Base-by-base conservation (phyloP, 228 moss, liverwort and hornwort species). In the Sphagnum fallax region DNA sequence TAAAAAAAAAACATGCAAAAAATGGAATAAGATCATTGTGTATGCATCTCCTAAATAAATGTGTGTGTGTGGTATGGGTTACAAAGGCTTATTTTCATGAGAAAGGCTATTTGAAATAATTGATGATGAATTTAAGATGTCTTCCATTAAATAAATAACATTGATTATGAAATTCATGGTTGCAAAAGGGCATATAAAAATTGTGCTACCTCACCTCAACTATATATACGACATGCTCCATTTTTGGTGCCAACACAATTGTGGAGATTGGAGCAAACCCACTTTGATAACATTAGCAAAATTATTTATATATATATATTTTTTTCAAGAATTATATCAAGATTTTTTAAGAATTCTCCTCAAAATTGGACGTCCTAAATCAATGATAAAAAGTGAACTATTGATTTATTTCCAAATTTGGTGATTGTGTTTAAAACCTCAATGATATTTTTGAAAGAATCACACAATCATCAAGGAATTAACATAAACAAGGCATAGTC, bases 211-310 rank as follows among this genome's bases (percentile, higher is more conserved):
- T 60, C 65, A 90, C 90, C 90, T 87, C 85, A 53, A 87, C 81
- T 65, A 87, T 74, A 71, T 71, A 90, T 6, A 83, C 69, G 48
- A 87, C 74, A 67, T 80, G 79, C 59, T 87, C 81, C 64, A 81
- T 77, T 78, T 80, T 70, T 5, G 69, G 81, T 60, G 87, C 75
- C 77, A 80, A 84, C 49, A 75, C 72, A 52, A 90, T 76, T 6
- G 82, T 79, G 71, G 90, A 72, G 47, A 90, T 81, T 49, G 82
- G 83, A 67, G 75, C 84, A 64, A 85, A 80, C 47, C 85, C 87
- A 72, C 90, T 90, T 60, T 61, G 6, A 52, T 63, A 64, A 14
- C 18, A 66, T 50, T 18, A 48, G 2, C 48, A 65, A 12, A 5
- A 16, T 51, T 51, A 51, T n/a, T 5, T 16, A 13, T 10, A 9